These are phyloP conservation scores for Kodamaea derodonti DNA, from an alignment of 1,139 yeast species.

Conservation along the genomic window DNA sequence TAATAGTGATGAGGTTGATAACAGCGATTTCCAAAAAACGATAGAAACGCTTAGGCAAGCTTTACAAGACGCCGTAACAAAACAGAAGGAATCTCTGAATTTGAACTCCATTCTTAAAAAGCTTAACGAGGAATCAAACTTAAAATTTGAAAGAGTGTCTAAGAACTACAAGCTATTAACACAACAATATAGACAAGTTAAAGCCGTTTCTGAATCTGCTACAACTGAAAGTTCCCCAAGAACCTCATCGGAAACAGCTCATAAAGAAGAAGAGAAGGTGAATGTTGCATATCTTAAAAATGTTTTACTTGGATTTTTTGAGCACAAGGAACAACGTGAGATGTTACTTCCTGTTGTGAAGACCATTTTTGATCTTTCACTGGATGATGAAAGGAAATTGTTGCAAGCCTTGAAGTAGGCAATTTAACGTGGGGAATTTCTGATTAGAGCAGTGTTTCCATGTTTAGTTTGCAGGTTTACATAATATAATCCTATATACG, in stretches of 20 bases:
- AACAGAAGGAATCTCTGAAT: conserved; percentile 53
- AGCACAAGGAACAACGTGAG: conserved; percentile 86
- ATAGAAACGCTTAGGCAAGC: conserved; percentile 51
- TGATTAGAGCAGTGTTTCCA: no score
- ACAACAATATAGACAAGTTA: conserved; percentile 47
- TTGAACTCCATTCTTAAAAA: conserved; percentile 56
- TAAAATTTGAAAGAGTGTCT: conserved; percentile 62
- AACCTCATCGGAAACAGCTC: conserved; percentile 3
- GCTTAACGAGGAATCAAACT: conserved; percentile 62
- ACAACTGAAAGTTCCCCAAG: conserved; percentile 5
- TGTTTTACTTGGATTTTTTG: conserved; percentile 82
- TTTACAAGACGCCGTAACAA: conserved; percentile 46
- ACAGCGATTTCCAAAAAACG: conserved; percentile 26
- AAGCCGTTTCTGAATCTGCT: conserved; percentile 7
- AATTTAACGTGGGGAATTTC: no score
- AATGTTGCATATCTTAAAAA: conserved; percentile 79
- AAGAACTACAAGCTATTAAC: conserved; percentile 63
- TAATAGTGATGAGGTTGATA: conserved; percentile 11
- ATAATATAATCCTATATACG: no score
- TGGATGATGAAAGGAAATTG: conserved; percentile 69
- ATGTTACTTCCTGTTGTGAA: conserved; percentile 83
- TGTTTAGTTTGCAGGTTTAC: no score
- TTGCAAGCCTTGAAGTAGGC: conserved; percentile 52
- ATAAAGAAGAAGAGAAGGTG: conserved; percentile 10
- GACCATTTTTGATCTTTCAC: conserved; percentile 63